phyloP scores from a whole-genome alignment of 306 rosid genomes.

The Hippophae rhamnoides region DNA sequence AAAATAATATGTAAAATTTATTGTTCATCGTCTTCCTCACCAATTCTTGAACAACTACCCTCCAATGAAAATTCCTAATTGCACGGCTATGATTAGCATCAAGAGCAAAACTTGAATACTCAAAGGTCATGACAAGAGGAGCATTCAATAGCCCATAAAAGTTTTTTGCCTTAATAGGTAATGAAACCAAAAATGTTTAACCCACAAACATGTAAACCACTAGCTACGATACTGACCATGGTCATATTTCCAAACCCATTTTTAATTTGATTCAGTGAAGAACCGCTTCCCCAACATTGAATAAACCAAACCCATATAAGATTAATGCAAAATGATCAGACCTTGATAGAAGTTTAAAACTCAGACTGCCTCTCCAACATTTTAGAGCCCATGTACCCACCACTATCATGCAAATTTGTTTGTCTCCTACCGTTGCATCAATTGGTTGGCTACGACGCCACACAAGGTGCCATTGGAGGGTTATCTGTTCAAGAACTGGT shows the following conservation, averaged over 20 bases:
- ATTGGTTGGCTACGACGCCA: slow-evolving; percentile 44
- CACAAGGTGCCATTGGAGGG: slow-evolving; percentile 45
- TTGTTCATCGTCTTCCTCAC: too few species aligned
- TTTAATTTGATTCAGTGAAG: slow-evolving; percentile 23
- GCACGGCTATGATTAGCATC: slow-evolving; percentile 70
- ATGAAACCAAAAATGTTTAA: slow-evolving; percentile 45
- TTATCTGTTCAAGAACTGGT: slow-evolving; percentile 10
- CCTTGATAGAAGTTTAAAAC: slow-evolving; percentile 16
- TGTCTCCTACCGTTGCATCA: slow-evolving; percentile 49
- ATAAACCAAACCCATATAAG: slow-evolving; percentile 73
- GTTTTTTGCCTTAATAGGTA: slow-evolving; percentile 47
- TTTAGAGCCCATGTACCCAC: slow-evolving; percentile 27
- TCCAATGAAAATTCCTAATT: slow-evolving; percentile 9
- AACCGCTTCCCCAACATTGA: slow-evolving; percentile 55
- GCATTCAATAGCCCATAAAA: slow-evolving; percentile 38
- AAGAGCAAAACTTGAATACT: slow-evolving; percentile 38
- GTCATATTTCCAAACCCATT: slow-evolving; percentile 36
- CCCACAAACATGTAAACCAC: slow-evolving; percentile 66
- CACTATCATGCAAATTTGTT: slow-evolving; percentile 52
- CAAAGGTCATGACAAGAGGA: slow-evolving; percentile 37
- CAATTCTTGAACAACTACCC: too few species aligned
- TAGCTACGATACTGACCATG: slow-evolving; percentile 49
- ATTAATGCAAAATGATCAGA: slow-evolving; percentile 33
- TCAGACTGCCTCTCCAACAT: slow-evolving; percentile 45
- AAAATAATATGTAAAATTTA: too few species aligned